Evolutionary conservation across 2,329 filamentous ascomycete species (phyloP), one percentile per base, ranked within the genome.

Genomic region (Colletotrichum abscissum): DNA sequence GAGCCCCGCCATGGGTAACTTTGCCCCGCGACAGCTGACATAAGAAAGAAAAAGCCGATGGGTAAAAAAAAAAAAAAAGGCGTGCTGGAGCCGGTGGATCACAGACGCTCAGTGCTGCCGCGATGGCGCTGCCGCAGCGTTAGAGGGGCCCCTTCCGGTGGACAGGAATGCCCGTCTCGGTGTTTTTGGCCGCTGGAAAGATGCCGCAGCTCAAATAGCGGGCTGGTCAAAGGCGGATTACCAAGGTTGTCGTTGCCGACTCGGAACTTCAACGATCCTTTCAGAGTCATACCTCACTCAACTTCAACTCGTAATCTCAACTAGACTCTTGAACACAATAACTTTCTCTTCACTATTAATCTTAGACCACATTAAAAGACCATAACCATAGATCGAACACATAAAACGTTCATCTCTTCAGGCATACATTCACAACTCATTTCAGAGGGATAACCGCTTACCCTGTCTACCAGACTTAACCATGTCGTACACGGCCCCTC

Each of bases 401-500:
- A 24, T 30, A 54, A 54, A 33, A 26, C 19, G 3, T 11, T 54
- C 3, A 22, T 7, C 16, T 19, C 14, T 11, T 30, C 26, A 63
- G 62, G 46, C 38, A 54, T 12, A 49, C 24, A 19, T 12, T n/a
- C 28, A 26, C n/a, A n/a, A 16, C 28, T 16, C 12, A 49, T 24
- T 3, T 54, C 22, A 24, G 28, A 22, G 62, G 28, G 28, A 54
- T n/a, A 57, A 28, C 63, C n/a, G 52, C 49, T 56, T 5, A 46
- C 49, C 2, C 33, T 49, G 14, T 24, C 52, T 11, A 30, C 35
- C 30, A 30, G 52, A 30, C 9, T n/a, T 9, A 28, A 63, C 38
- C n/a, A 69, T 72, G 66, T 70, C 74, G 28, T 75, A 73, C 63
- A 70, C 69, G 8, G 74, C 74, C 28, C 69, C 69, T 26, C 63